phyloP scores from a whole-genome alignment of 345 rosid genomes.

The Turritis glabra region DNA sequence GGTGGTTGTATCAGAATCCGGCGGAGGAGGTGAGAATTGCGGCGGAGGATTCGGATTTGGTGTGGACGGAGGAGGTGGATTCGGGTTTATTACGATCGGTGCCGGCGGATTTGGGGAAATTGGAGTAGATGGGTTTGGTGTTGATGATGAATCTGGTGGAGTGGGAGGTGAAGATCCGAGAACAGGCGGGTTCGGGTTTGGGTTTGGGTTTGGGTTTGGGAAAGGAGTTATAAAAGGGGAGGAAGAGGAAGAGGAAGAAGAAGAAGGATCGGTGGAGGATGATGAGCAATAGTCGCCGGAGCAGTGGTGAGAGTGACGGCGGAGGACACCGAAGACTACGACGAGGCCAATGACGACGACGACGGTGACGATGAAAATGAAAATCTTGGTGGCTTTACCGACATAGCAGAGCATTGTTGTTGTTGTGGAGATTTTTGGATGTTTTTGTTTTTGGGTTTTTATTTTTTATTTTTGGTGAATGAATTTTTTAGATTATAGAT shows the following conservation, averaged over 20 bases:
- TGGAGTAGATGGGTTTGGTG: conserved; percentile 35
- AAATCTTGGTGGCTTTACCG: conserved; percentile 99
- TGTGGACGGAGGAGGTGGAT: conserved; percentile 31
- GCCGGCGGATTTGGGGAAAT: conserved; percentile 35
- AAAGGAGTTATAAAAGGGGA: conserved; percentile 49
- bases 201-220: conserved; percentile 34
- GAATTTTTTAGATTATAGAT: no score
- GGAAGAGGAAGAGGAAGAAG: conserved; percentile 40
- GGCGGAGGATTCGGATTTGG: conserved; percentile 40
- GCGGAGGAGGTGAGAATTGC: conserved; percentile 35
- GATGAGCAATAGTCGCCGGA: conserved; percentile 58
- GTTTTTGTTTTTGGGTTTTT: neutral
- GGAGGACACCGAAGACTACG: conserved; percentile 66
- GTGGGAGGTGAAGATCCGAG: conserved; percentile 36
- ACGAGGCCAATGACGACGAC: conserved; percentile 65
- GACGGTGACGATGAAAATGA: conserved; percentile 84
- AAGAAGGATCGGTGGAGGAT: conserved; percentile 34
- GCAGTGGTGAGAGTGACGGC: conserved; percentile 58
- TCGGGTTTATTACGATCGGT: conserved; percentile 38
- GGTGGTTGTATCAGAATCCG: conserved; percentile 27
- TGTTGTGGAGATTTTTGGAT: no score
- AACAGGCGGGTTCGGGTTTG: conserved; percentile 45
- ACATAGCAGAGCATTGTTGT: conserved; percentile 76
- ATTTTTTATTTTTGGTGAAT: neutral
- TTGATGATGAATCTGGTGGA: conserved; percentile 37